phyloP scores from a whole-genome alignment of 2,329 filamentous ascomycete genomes.

The Aspergillus neoniger region DNA sequence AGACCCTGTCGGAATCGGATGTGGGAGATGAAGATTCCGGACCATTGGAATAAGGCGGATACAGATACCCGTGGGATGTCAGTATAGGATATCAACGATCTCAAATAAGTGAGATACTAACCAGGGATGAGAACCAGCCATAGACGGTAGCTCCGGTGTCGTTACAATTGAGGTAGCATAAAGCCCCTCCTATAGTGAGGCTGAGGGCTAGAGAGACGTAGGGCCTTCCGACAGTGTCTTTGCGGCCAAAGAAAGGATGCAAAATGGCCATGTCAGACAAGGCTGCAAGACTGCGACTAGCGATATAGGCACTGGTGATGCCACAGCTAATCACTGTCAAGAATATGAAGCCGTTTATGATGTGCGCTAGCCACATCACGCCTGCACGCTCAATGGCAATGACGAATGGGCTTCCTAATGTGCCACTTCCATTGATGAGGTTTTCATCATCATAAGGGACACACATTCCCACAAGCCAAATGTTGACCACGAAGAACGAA shows the following conservation, averaged over 20 bases:
- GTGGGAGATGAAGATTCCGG: constrained; percentile 29
- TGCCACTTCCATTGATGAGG: constrained; percentile 32
- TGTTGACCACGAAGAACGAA: constrained; percentile 38
- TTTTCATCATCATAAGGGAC: constrained; percentile 33
- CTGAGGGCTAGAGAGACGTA: constrained; percentile 33
- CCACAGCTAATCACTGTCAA: constrained; percentile 38
- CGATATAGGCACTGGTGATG: constrained; percentile 38
- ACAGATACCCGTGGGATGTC: constrained; percentile 26
- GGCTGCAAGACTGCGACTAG: constrained; percentile 36
- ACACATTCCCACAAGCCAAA: constrained; percentile 41
- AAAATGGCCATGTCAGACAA: constrained; percentile 32
- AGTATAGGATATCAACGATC: background rate
- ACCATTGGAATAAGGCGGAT: constrained; percentile 35
- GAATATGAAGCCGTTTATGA: constrained; percentile 39
- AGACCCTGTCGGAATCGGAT: constrained; percentile 32
- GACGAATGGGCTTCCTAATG: constrained; percentile 35
- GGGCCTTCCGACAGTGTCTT: constrained; percentile 30
- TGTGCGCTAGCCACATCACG: constrained; percentile 33
- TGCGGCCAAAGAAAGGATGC: constrained; percentile 25
- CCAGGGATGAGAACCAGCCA: constrained; percentile 36
- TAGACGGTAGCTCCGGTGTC: constrained; percentile 31
- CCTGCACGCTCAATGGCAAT: constrained; percentile 32
- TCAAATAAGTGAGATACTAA: constrained; percentile 5
- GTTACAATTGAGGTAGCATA: constrained; percentile 38
- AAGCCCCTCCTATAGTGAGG: constrained; percentile 32